A percentile compares a stretch with the other conserved stretches of the same genome.
These are phyloP conservation scores for Podaxis sp. DNA, from an alignment of 768 basidiomycete species.

Conservation along the genomic window DNA sequence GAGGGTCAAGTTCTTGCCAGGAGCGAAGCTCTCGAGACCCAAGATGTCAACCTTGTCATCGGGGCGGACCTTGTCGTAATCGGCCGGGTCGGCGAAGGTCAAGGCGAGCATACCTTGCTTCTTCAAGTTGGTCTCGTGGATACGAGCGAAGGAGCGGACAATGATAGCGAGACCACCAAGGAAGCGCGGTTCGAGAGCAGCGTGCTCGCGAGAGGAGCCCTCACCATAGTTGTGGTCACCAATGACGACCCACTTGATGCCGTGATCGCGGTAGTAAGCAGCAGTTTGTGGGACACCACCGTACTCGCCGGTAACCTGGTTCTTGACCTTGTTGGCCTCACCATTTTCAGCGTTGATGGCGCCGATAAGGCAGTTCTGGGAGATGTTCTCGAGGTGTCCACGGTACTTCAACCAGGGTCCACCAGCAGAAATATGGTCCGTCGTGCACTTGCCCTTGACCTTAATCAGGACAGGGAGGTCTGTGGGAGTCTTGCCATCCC, in stretches of 20 bases:
- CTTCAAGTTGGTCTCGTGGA: constrained; percentile 98
- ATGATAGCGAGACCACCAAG: constrained; percentile 96
- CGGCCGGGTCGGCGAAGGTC: constrained; percentile 87
- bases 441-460: constrained; percentile 99
- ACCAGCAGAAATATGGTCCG: constrained; percentile 95
- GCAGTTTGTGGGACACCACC: constrained; percentile 84
- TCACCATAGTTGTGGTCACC: constrained; percentile 97
- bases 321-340: constrained; percentile 95
- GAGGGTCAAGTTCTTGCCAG: constrained; percentile 88
- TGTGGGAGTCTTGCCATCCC: constrained; percentile 90
- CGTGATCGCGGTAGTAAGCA: constrained; percentile 84
- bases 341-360: constrained; percentile 95
- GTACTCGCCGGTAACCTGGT: constrained; percentile 85
- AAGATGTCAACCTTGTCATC: constrained; percentile 87
- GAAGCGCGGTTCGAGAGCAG: constrained; percentile 93
- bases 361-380: constrained; percentile 97
- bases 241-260: constrained; percentile 96
- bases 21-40: constrained; percentile 85
- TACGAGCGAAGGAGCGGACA: constrained; percentile 94
- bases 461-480: constrained; percentile 96
- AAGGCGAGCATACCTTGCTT: constrained; percentile 99
- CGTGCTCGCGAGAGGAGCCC: constrained; percentile 97
- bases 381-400: constrained; percentile 98
- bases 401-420: constrained; percentile 99
- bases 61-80: constrained; percentile 92